Base-by-base conservation (phyloP, 768 basidiomycete genomes). In the Tulasnella sp. region DNA sequence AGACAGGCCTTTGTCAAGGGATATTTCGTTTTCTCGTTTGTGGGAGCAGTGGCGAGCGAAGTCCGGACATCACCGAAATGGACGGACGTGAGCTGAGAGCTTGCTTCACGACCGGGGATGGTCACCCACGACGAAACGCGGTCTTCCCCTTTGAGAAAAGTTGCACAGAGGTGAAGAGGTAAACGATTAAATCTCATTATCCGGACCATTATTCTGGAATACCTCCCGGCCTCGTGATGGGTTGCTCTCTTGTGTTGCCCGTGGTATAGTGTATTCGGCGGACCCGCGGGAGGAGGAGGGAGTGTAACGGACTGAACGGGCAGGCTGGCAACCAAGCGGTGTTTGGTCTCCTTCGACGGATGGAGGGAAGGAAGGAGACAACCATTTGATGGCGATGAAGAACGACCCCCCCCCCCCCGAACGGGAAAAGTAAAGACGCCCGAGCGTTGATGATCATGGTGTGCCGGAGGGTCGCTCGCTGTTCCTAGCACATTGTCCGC, bases 31-130 rank as follows among this genome's bases (percentile, higher is more conserved):
- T 22, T 60, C 4, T 24, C 64, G n/a, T 28, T 18, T 37, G 64
- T 31, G 31, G 28, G 64, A 28, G 28, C 14, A 16, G 31, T 69
- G 31, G 28, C 34, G 28, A 37, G 18, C 31, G 24, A n/a, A n/a
- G 58, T 37, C 64, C 64, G 64, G 64, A 69, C 64, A 69, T 69
- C 34, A 34, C 64, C 64, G 64, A 69, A 37, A 69, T 69, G 64
- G 64, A 69, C 64, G 64, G 64, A 69, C 64, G 64, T 69, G 64
- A 69, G 64, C 64, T 69, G 31, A 31, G 64, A 69, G 64, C 64
- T 69, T 69, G 64, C 64, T 69, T 69, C 64, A 54, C 54, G 54
- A 54, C n/a, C 24, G 16, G 16, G 41, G 41, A 54, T 22, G 50
- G 24, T 3, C 24, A 54, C 54, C 54, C 54, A 54, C 54, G 54